Base-by-base conservation (phyloP, 2,329 filamentous ascomycete species). In the Fusarium neocosmosporiellum region DNA sequence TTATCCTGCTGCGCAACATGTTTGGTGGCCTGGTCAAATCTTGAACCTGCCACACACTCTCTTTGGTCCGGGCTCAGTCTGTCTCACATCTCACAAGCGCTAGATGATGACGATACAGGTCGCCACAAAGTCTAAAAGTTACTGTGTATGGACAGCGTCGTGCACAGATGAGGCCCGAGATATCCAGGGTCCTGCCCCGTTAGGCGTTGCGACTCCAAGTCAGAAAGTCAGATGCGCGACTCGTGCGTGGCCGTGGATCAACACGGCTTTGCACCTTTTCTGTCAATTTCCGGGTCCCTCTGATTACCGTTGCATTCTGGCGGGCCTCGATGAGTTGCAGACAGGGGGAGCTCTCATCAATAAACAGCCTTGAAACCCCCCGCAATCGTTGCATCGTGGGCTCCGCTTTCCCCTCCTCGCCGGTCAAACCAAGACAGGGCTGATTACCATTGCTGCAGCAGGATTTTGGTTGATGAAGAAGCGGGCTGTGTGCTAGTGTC, bases 241-340 rank as follows among this genome's bases (percentile, higher is more conserved):
- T 72, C 60, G 71, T 74, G 61, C 41, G 41, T 46, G 48, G 20
- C 58, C 46, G 62, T 74, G 62, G 46, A 66, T 59, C 59, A n/a
- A 61, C 55, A 48, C 46, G 37, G 24, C 36, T 59, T 46, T 27
- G n/a, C n/a, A 27, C 46, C 31, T 48, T 33, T 57, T 37, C 34
- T 74, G 71, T 69, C 71, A 53, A 66, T 73, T 74, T 53, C 60
- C 48, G 65, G 48, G 66, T 39, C 65, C 69, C 64, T 72, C 71
- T 74, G 68, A 73, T 73, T 69, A 74, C 64, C 71, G 71, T 73
- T 74, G 71, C 71, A 73, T 74, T 68, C 59, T 57, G 43, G 71
- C 64, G 71, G 71, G 60, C 67, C 46, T 34, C 59, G 65, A 74
- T 73, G 71, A 74, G 71, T 46, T 73, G 71, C 71, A 74, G 71